These are phyloP conservation scores for Chenopodium formosanum DNA, from an alignment of 148 eudicot genomes.

Conservation along the genomic window DNA sequence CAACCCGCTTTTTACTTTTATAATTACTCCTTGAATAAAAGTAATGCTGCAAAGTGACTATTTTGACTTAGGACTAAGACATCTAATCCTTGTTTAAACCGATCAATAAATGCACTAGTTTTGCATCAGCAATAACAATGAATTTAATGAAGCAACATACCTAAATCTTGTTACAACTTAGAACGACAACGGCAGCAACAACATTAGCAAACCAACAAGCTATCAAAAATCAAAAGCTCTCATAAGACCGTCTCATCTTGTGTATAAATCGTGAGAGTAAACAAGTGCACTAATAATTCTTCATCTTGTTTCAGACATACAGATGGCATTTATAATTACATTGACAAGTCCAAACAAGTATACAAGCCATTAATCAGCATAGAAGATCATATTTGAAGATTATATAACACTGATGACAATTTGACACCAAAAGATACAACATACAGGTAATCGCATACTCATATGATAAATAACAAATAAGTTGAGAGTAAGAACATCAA, in stretches of 20 bases:
- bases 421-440: too few relatives aligned
- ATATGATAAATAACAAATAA: too few relatives aligned
- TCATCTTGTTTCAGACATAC: not conserved
- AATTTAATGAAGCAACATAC: not conserved
- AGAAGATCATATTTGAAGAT: not conserved
- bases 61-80: not conserved
- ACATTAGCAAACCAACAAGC: too few relatives aligned
- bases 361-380: not conserved
- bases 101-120: not conserved
- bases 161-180: too few relatives aligned
- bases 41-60: too few relatives aligned
- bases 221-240: not conserved
- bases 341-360: not conserved
- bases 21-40: not conserved
- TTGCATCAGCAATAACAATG: not conserved
- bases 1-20: not conserved
- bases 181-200: too few relatives aligned
- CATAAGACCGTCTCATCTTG: not conserved
- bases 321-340: not conserved
- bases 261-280: not conserved
- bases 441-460: too few relatives aligned
- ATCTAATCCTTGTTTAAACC: not conserved
- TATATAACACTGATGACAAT: too few relatives aligned
- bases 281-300: not conserved
- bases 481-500: too few relatives aligned